Percentiles rank a stretch among this genome's conserved stretches.
phyloP scores from a whole-genome alignment of 192 early-diverging fungal genomes.

The Gigaspora rosea region DNA sequence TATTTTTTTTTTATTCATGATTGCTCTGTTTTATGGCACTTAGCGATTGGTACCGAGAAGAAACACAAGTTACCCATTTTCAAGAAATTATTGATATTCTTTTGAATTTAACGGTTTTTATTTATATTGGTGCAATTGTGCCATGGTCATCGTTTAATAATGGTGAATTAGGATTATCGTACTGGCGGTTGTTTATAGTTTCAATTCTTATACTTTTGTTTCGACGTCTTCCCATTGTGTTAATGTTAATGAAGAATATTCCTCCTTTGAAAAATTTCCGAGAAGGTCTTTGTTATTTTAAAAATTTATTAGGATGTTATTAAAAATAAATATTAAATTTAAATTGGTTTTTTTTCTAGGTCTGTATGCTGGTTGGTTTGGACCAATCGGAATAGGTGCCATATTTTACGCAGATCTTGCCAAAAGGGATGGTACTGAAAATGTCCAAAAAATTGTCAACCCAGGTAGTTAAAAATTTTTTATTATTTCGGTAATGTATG shows the following conservation, averaged over 20 bases:
- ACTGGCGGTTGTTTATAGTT: slow-evolving; percentile 65
- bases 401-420: slow-evolving; percentile 56
- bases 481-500: background rate
- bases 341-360: background rate
- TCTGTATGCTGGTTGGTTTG: slow-evolving; percentile 87
- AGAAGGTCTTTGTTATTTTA: slow-evolving; percentile 50
- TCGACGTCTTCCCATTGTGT: slow-evolving; percentile 68
- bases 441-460: too few relatives aligned
- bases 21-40: background rate
- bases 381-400: slow-evolving; percentile 71
- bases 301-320: background rate
- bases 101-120: slow-evolving; percentile 82
- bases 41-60: slow-evolving; percentile 81
- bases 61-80: slow-evolving; percentile 74
- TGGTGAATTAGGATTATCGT: slow-evolving; percentile 44
- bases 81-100: slow-evolving; percentile 83
- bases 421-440: background rate
- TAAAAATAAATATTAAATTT: background rate
- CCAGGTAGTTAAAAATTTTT: slow-evolving; percentile 10
- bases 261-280: slow-evolving; percentile 66
- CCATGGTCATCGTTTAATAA: slow-evolving; percentile 70
- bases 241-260: slow-evolving; percentile 59
- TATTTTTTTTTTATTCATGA: background rate
- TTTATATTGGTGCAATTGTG: slow-evolving; percentile 78
- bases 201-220: slow-evolving; percentile 64